These are phyloP conservation scores for Carpediemonas membranifera DNA, from an alignment of 78 protist genomes.

Conservation along the genomic window DNA sequence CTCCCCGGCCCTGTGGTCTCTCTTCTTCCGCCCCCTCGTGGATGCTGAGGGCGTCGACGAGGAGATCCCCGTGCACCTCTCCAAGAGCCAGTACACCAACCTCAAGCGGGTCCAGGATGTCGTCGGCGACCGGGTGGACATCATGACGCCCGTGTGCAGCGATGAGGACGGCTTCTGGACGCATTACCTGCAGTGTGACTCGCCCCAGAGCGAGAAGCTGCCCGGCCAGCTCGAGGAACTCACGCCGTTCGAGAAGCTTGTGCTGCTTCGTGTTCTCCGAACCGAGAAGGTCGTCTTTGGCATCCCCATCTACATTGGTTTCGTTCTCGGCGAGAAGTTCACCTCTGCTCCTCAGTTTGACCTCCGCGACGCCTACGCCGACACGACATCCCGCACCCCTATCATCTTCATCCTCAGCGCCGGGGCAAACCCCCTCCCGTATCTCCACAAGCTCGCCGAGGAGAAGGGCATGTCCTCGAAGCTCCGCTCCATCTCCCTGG, in stretches of 20 bases:
- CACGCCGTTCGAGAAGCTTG: slow-evolving; percentile 27
- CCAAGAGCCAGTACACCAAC: slow-evolving; percentile 56
- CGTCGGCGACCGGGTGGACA: neutral
- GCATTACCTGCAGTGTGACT: slow-evolving; percentile 46
- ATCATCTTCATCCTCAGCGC: slow-evolving; percentile 62
- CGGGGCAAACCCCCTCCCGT: slow-evolving; percentile 57
- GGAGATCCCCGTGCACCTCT: slow-evolving; percentile 3
- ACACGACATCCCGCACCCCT: slow-evolving; percentile 30
- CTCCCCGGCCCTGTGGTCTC: slow-evolving; percentile 36
- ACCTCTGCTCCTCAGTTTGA: slow-evolving; percentile 64
- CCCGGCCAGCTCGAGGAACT: slow-evolving; percentile 39
- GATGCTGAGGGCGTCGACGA: neutral
- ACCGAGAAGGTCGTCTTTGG: slow-evolving; percentile 43
- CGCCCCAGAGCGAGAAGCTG: slow-evolving; percentile 60
- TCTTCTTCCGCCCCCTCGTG: slow-evolving; percentile 48
- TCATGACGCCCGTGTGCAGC: neutral
- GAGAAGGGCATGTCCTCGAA: neutral
- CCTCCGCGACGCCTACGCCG: slow-evolving; percentile 34
- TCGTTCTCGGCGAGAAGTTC: slow-evolving; percentile 34
- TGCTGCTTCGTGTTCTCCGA: slow-evolving; percentile 36
- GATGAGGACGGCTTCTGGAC: slow-evolving; percentile 40
- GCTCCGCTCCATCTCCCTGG: slow-evolving; percentile 48
- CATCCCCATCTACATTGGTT: slow-evolving; percentile 2
- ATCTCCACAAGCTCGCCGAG: slow-evolving; percentile 41
- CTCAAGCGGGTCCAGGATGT: slow-evolving; percentile 56